phyloP scores from a whole-genome alignment of 176 grass and related monocot species.

The Avena eriantha region DNA sequence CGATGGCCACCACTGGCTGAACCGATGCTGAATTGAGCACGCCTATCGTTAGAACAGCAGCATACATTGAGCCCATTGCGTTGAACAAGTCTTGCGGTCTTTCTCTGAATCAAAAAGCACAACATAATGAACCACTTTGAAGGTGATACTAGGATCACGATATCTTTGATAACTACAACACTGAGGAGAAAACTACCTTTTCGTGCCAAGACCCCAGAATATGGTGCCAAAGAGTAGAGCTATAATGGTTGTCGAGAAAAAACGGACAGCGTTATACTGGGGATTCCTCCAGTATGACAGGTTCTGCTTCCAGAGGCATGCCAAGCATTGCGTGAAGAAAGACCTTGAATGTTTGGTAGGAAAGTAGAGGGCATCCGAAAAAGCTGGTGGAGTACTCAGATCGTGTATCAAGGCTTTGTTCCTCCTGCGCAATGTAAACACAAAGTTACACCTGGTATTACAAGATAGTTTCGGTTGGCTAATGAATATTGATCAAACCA shows the following conservation, averaged over 20 bases:
- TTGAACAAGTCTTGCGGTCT: slow-evolving; percentile 73
- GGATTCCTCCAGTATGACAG: slow-evolving; percentile 86
- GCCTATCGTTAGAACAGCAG: slow-evolving; percentile 77
- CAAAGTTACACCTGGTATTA: neutral
- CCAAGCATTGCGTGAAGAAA: slow-evolving; percentile 64
- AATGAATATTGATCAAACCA: neutral
- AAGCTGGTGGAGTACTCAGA: slow-evolving; percentile 55
- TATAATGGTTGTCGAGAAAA: slow-evolving; percentile 64
- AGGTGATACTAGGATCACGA: neutral
- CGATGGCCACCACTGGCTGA: slow-evolving; percentile 81
- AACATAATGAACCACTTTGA: neutral
- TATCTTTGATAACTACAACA: neutral
- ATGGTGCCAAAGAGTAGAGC: slow-evolving; percentile 77
- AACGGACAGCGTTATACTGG: slow-evolving; percentile 69
- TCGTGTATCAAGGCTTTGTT: slow-evolving; percentile 76
- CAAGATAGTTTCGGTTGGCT: neutral
- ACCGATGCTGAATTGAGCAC: slow-evolving; percentile 68
- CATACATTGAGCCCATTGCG: slow-evolving; percentile 87
- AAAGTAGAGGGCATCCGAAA: slow-evolving; percentile 64
- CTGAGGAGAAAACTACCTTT: slow-evolving; percentile 46
- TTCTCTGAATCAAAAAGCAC: slow-evolving; percentile 8
- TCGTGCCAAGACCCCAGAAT: slow-evolving; percentile 69
- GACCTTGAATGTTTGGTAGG: slow-evolving; percentile 60
- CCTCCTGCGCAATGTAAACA: slow-evolving; percentile 46
- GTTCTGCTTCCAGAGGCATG: slow-evolving; percentile 85